Base-by-base conservation (phyloP, 805 yeast genomes). In the Yamadazyma kitorensis region DNA sequence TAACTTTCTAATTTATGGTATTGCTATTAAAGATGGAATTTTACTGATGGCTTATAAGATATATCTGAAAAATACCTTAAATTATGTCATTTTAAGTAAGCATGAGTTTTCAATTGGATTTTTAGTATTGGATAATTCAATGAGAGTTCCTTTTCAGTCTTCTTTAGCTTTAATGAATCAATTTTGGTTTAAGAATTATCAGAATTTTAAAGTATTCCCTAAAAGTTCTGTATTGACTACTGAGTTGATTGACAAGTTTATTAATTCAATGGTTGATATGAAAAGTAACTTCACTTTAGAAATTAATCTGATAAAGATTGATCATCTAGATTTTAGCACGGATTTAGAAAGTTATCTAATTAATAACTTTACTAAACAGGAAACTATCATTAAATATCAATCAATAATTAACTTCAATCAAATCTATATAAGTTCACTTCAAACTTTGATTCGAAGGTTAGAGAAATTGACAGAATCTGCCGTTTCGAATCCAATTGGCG, bases 51-150 rank as follows among this genome's bases (percentile, higher is more conserved):
- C 49, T 3, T 57, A 53, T 36, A 53, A 54, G 29, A 36, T 53
- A 4, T 36, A 43, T 4, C 62, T 66, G 6, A 55, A 49, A 20
- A 49, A 54, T 33, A 49, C 47, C 7, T 34, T 60, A 6, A 51
- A 50, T 34, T 60, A 61, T 37, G 45, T 48, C 11, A 55, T 52
- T 24, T 32, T 43, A 17, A 51, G 64, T 7, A 50, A 49, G 34
- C 44, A 44, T 13, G 57, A 54, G 13, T 47, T 50, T 17, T 40
- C 47, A 7, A 34, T 61, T 4, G 61, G 54, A 1, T 56, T 61
- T 28, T 26, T 60, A 1, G 39, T 44, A n/a, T 18, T 51, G 3
- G 41, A 34, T 4, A 15, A 22, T 11, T 28, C 32, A 27, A 16
- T 34, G 3, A 27, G 23, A 6, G 15, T 24, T 5, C 14, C 37